These are phyloP conservation scores for Colletotrichum sp. DNA, from an alignment of 2,329 filamentous ascomycete genomes.

Conservation along the genomic window DNA sequence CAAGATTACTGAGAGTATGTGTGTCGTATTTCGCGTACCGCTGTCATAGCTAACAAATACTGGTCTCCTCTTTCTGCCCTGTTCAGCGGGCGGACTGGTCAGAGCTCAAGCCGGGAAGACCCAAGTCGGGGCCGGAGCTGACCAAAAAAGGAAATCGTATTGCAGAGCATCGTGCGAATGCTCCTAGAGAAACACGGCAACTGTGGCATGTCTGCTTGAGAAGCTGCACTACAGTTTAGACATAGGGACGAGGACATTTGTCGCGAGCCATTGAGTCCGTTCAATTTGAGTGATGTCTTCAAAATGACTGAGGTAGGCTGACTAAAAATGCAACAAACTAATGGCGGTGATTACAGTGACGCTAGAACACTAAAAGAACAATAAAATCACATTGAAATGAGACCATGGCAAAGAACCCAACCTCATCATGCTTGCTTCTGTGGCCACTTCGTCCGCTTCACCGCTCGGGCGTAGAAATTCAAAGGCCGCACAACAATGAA, in stretches of 20 bases:
- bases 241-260: not conserved
- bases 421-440: not conserved
- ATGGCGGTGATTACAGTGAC: not conserved
- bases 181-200: not conserved
- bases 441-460: not conserved
- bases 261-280: not conserved
- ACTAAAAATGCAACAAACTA: not conserved
- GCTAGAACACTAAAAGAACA: accelerated
- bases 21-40: not conserved
- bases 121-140: not conserved
- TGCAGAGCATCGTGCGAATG: not conserved
- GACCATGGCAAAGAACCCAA: not conserved
- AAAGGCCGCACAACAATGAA: slow-evolving; percentile 24
- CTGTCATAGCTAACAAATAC: not conserved
- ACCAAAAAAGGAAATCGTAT: not conserved
- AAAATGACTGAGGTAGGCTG: not conserved
- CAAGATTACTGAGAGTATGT: not conserved
- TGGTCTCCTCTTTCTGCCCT: not conserved
- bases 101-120: not conserved
- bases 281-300: not conserved
- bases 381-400: not conserved
- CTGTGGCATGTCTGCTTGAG: not conserved
- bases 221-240: not conserved
- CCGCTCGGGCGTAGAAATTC: slow-evolving; percentile 25
- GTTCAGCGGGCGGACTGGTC: not conserved